A percentile compares a stretch with the other conserved stretches of the same genome.
Evolutionary conservation across 2,329 filamentous ascomycete genomes (phyloP).

Genomic region (Atkinsonella hypoxylon): DNA sequence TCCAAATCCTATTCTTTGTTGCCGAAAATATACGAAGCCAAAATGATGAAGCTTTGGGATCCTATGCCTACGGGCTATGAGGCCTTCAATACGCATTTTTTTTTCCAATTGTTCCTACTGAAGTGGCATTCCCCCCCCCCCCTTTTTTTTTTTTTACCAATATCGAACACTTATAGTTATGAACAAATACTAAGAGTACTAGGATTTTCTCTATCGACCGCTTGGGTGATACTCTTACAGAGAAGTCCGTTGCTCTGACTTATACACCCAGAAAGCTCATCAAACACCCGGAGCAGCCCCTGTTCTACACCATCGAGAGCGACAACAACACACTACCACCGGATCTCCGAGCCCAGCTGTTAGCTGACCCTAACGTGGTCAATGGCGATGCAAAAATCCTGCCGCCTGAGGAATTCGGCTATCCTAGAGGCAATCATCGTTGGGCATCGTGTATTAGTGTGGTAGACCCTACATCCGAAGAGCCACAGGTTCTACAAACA

Average conservation of each 20-base stretch:
- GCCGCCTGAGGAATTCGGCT: constrained; percentile 75
- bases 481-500: constrained; percentile 57
- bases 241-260: constrained; percentile 73
- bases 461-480: constrained; percentile 69
- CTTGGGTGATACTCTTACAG: constrained; percentile 71
- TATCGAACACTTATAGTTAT: neutral
- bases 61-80: constrained; percentile 45
- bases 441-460: constrained; percentile 96
- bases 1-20: constrained; percentile 8
- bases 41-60: constrained; percentile 55
- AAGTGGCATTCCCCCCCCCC: constrained; percentile 32
- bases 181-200: constrained; percentile 6
- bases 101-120: constrained; percentile 96
- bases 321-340: constrained; percentile 85
- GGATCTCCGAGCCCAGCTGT: constrained; percentile 60
- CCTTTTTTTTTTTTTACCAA: neutral
- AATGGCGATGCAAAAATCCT: constrained; percentile 63
- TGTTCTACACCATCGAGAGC: constrained; percentile 90
- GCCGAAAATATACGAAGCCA: constrained; percentile 25
- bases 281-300: constrained; percentile 73
- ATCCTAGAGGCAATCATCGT: constrained; percentile 68
- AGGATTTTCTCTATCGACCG: constrained; percentile 89
- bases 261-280: constrained; percentile 86
- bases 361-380: constrained; percentile 57
- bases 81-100: constrained; percentile 37